These are phyloP conservation scores for Gillenia trifoliata DNA, from an alignment of 306 rosid genomes.

Conservation along the genomic window DNA sequence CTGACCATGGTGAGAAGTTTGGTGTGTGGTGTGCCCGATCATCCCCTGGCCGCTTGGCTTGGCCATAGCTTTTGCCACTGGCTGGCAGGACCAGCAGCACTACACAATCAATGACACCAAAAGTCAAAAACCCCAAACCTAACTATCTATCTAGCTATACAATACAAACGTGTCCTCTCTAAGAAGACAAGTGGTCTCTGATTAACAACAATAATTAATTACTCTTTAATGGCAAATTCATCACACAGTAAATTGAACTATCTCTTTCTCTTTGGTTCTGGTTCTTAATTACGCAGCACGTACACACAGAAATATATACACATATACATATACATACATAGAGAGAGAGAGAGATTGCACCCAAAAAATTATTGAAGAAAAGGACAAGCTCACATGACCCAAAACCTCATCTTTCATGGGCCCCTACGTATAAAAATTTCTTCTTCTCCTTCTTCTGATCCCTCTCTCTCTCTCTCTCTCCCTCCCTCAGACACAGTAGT, in stretches of 20 bases:
- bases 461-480: constrained; percentile 10
- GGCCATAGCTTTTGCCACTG: constrained; percentile 10
- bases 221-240: constrained; percentile 2
- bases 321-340: background rate
- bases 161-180: constrained; percentile 20
- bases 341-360: background rate
- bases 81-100: constrained; percentile 41
- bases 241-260: background rate
- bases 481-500: background rate
- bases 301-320: background rate
- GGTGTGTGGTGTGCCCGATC: constrained; percentile 13
- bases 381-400: constrained; percentile 72
- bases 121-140: constrained; percentile 56
- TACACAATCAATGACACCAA: constrained; percentile 44
- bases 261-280: background rate
- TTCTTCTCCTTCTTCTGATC: constrained; percentile 7
- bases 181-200: constrained; percentile 18
- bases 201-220: background rate
- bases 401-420: constrained; percentile 53
- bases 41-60: constrained; percentile 17
- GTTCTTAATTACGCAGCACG: background rate
- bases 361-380: constrained; percentile 24
- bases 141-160: constrained; percentile 25
- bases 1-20: background rate
- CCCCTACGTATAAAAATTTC: constrained; percentile 48